These are phyloP conservation scores for Cymbidium sinense DNA, from an alignment of 106 monocot genomes.

Conservation along the genomic window DNA sequence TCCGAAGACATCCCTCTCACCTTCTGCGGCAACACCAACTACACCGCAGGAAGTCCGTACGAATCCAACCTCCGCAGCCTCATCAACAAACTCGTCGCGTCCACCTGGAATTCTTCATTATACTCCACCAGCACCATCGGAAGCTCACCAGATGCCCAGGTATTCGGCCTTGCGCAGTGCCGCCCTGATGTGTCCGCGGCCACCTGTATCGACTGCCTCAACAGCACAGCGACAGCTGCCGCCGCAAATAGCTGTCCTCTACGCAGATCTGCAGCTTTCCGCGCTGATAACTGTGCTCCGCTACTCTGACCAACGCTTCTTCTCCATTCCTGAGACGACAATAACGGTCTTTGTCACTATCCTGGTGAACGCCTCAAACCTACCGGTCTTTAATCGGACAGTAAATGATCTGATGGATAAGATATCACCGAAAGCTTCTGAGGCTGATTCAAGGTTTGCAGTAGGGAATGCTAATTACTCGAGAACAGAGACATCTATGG, in stretches of 20 bases:
- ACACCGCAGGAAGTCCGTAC: not conserved
- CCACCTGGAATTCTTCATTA: not conserved
- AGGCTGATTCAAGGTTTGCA: not conserved
- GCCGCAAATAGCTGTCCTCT: not conserved
- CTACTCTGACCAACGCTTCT: not conserved
- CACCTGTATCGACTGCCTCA: not conserved
- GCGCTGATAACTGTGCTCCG: not conserved
- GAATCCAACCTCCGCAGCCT: not conserved
- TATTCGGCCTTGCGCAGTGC: not conserved
- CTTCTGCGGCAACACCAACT: not conserved
- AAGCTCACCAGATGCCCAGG: not conserved
- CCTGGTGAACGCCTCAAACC: not conserved
- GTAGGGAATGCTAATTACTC: not conserved
- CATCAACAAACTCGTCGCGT: not conserved
- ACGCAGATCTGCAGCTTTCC: not conserved
- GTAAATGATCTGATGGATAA: not conserved
- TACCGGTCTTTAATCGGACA: not conserved
- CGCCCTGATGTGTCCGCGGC: not conserved
- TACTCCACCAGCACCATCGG: not conserved
- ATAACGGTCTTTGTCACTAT: not conserved
- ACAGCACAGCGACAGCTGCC: not conserved
- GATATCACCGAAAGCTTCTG: not conserved
- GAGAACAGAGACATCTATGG: not conserved
- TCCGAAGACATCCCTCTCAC: not conserved
- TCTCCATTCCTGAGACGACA: not conserved